Conservation (phyloP, 306 rosid genomes). For the Albizia julibrissin region DNA sequence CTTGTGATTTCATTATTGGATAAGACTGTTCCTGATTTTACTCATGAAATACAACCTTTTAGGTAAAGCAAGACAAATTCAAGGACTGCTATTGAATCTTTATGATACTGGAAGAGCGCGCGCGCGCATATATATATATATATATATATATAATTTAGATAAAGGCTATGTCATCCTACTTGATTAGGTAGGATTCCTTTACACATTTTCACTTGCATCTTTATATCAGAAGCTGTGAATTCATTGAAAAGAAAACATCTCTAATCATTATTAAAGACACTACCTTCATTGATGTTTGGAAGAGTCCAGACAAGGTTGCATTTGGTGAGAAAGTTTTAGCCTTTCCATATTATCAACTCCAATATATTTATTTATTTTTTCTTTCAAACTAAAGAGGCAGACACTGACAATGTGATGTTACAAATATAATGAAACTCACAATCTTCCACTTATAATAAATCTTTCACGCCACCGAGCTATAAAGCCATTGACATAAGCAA, state of each 20-base stretch:
- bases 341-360: constrained; percentile 11
- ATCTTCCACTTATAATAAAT: too few relatives aligned
- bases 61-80: constrained; percentile 36
- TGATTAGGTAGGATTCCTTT: constrained; percentile 54
- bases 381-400: too few relatives aligned
- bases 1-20: constrained; percentile 7
- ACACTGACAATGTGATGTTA: too few relatives aligned
- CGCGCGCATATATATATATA: not conserved
- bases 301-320: constrained; percentile 40
- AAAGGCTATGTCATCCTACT: constrained; percentile 36
- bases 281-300: constrained; percentile 39
- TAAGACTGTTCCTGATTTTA: constrained; percentile 22
- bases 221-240: constrained; percentile 21
- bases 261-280: constrained; percentile 40
- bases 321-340: constrained; percentile 28
- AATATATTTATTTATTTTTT: too few relatives aligned
- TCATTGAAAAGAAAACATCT: constrained; percentile 12
- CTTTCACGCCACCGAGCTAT: too few relatives aligned
- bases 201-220: constrained; percentile 20
- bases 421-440: too few relatives aligned
- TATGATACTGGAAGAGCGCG: not conserved
- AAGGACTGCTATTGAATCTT: constrained; percentile 34
- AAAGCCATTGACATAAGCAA: too few relatives aligned
- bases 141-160: constrained; percentile 31
- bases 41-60: constrained; percentile 13